Evolutionary conservation across 352 stramenopile genomes (phyloP).

Genomic region (Ophiocytium majus): DNA sequence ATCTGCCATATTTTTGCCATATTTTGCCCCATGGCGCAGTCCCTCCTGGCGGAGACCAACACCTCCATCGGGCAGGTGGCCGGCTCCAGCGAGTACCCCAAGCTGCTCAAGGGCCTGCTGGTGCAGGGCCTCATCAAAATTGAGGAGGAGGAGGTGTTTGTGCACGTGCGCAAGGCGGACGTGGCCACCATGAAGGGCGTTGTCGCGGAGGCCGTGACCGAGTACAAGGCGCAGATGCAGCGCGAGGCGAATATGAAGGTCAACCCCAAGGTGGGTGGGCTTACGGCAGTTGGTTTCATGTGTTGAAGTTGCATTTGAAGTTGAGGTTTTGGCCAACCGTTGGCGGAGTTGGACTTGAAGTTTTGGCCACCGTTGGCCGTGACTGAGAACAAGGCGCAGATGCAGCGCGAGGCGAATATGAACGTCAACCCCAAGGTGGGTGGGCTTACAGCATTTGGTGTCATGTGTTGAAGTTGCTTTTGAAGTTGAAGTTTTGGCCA

Average conservation of each 20-base stretch:
- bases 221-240: constrained; percentile 63
- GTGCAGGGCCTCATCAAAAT: constrained; percentile 98
- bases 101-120: constrained; percentile 90
- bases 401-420: constrained; percentile 35
- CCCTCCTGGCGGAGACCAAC: constrained; percentile 60
- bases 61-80: constrained; percentile 53
- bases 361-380: too few relatives aligned
- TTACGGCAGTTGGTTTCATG: too few relatives aligned
- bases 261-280: not conserved
- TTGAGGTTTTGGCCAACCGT: too few relatives aligned
- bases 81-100: constrained; percentile 79
- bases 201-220: constrained; percentile 73
- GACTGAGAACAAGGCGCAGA: constrained; percentile 64
- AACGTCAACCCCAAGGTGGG: not conserved
- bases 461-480: too few relatives aligned
- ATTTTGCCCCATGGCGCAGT: too few relatives aligned
- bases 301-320: too few relatives aligned
- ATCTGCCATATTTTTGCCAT: too few relatives aligned
- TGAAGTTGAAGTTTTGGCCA: too few relatives aligned
- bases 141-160: constrained; percentile 86
- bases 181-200: constrained; percentile 77
- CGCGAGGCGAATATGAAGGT: constrained; percentile 17
- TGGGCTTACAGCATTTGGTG: too few relatives aligned
- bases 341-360: too few relatives aligned
- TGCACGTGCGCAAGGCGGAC: constrained; percentile 86